Conservation (phyloP, 2,329 filamentous ascomycete genomes). For the Arthroderma uncinatum region DNA sequence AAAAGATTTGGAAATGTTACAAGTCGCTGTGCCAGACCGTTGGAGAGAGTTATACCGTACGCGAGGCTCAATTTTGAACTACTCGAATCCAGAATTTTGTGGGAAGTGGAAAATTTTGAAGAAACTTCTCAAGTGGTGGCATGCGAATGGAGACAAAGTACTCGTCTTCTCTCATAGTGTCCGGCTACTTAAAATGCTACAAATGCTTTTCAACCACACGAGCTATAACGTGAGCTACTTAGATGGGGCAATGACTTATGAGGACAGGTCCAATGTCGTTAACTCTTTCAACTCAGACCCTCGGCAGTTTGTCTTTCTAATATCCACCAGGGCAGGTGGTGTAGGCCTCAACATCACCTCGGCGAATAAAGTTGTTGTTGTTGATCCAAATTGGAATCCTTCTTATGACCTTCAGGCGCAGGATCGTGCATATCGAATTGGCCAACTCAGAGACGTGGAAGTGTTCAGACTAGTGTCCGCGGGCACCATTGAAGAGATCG, state of each 20-base stretch:
- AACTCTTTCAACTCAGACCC: constrained; percentile 86
- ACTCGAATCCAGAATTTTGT: constrained; percentile 81
- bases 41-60: constrained; percentile 66
- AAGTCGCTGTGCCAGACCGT: constrained; percentile 59
- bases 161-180: constrained; percentile 92
- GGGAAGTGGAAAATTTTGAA: constrained; percentile 93
- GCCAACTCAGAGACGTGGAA: constrained; percentile 84
- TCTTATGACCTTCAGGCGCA: constrained; percentile 90
- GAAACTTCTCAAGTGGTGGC: constrained; percentile 80
- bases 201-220: constrained; percentile 75
- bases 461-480: constrained; percentile 84
- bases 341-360: constrained; percentile 94
- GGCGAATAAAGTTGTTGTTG: constrained; percentile 94
- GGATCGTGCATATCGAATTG: constrained; percentile 90
- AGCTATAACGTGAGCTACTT: constrained; percentile 86
- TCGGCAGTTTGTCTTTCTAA: constrained; percentile 84
- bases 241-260: constrained; percentile 71
- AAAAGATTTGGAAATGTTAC: constrained; percentile 63
- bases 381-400: constrained; percentile 97
- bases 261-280: constrained; percentile 70
- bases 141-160: constrained; percentile 82
- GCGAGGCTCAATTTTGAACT: constrained; percentile 66
- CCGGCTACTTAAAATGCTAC: constrained; percentile 68
- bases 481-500: constrained; percentile 92
- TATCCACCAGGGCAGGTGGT: constrained; percentile 85